Conservation (phyloP, 306 rosid genomes). For the Urtica urens region DNA sequence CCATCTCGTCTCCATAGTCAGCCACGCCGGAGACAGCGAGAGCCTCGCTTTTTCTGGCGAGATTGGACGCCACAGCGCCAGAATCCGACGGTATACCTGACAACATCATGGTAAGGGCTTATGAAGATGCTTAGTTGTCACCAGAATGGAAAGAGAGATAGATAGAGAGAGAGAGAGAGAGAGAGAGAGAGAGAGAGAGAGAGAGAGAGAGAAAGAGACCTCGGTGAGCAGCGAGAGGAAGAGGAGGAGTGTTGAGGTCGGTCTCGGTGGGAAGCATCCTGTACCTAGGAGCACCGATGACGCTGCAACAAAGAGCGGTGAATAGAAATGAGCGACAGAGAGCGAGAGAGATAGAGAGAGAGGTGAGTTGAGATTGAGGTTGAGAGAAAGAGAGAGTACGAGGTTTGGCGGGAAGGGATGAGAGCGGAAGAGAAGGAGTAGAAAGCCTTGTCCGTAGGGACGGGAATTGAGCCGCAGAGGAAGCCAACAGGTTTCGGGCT, state of each 20-base stretch:
- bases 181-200: too few relatives aligned
- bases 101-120: too few relatives aligned
- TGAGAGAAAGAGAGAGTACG: slow-evolving; percentile 7
- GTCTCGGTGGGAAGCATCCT: slow-evolving; percentile 91
- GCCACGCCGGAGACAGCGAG: slow-evolving; percentile 88
- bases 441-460: slow-evolving; percentile 83
- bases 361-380: too few relatives aligned
- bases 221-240: too few relatives aligned
- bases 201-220: too few relatives aligned
- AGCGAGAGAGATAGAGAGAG: not conserved
- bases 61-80: slow-evolving; percentile 61
- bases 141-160: too few relatives aligned
- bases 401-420: slow-evolving; percentile 56
- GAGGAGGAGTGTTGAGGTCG: slow-evolving; percentile 76
- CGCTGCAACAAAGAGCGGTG: slow-evolving; percentile 26
- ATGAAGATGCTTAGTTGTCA: too few relatives aligned
- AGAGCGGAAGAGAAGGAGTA: slow-evolving; percentile 66
- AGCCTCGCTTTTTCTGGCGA: slow-evolving; percentile 75
- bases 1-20: slow-evolving; percentile 91
- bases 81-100: slow-evolving; percentile 78
- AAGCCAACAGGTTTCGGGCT: slow-evolving; percentile 76
- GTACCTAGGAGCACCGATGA: slow-evolving; percentile 76
- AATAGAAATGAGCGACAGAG: not conserved
- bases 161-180: too few relatives aligned
- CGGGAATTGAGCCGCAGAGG: slow-evolving; percentile 90